Evolutionary conservation across 768 basidiomycete species (phyloP).

Genomic region (Collybiopsis confluens): DNA sequence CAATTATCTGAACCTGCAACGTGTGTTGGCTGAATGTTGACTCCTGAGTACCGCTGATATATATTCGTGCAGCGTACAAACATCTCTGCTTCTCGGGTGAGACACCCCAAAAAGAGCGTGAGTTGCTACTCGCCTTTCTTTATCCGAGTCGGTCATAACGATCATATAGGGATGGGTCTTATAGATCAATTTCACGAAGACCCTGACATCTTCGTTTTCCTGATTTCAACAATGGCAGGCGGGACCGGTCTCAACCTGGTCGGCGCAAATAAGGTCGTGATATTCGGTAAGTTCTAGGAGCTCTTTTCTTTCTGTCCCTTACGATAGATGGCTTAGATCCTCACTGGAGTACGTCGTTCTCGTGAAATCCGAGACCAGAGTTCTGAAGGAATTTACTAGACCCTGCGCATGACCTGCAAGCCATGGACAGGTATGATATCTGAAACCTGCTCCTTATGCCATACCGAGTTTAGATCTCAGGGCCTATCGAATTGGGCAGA

Average conservation of each 20-base stretch:
- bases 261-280: slow-evolving; percentile 91
- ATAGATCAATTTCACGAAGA: slow-evolving; percentile 83
- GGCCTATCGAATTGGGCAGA: slow-evolving; percentile 84
- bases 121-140: not conserved
- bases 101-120: slow-evolving; percentile 6
- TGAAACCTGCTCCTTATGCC: slow-evolving; percentile 1
- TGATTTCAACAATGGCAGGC: slow-evolving; percentile 89
- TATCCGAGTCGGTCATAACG: not conserved
- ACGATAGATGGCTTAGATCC: slow-evolving; percentile 51
- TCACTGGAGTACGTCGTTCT: slow-evolving; percentile 77
- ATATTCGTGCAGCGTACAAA: not conserved
- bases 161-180: slow-evolving; percentile 66
- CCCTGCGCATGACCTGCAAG: slow-evolving; percentile 92
- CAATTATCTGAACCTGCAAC: slow-evolving; percentile 58
- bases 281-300: slow-evolving; percentile 53
- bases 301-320: slow-evolving; percentile 10
- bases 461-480: too few relatives aligned
- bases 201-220: slow-evolving; percentile 69
- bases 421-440: slow-evolving; percentile 61
- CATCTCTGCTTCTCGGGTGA: slow-evolving; percentile 2
- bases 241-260: slow-evolving; percentile 90
- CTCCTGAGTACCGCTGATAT: not conserved
- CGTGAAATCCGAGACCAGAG: not conserved
- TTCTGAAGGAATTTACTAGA: slow-evolving; percentile 41
- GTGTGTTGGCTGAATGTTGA: slow-evolving; percentile 26